Percentiles rank a stretch among this genome's conserved stretches.
phyloP scores from a whole-genome alignment of 371 early-diverging fungal genomes.

The Basidiobolus meristosporus region DNA sequence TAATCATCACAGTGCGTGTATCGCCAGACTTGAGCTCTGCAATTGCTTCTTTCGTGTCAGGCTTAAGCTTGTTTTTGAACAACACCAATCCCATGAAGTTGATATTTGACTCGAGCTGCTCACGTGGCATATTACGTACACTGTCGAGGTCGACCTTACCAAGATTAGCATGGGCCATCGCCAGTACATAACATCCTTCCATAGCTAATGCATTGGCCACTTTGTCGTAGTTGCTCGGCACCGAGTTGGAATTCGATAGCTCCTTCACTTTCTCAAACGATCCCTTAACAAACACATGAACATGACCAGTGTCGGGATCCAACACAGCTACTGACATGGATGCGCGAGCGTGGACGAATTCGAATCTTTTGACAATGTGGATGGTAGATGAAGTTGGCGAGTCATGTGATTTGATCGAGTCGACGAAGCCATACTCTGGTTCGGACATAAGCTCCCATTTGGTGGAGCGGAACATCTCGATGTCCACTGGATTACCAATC shows the following conservation, averaged over 20 bases:
- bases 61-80: constrained; percentile 78
- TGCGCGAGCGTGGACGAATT: constrained; percentile 69
- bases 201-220: constrained; percentile 30
- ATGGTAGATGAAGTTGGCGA: constrained; percentile 8
- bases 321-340: constrained; percentile 74
- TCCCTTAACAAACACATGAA: constrained; percentile 61
- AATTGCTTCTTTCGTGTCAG: constrained; percentile 52
- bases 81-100: constrained; percentile 55
- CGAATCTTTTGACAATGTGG: constrained; percentile 50
- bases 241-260: constrained; percentile 16
- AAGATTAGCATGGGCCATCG: constrained; percentile 37
- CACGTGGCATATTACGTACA: constrained; percentile 22
- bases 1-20: constrained; percentile 75
- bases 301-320: constrained; percentile 23
- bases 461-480: constrained; percentile 75
- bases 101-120: constrained; percentile 41
- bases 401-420: constrained; percentile 15
- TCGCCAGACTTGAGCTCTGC: constrained; percentile 50
- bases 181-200: constrained; percentile 67
- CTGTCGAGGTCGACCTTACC: constrained; percentile 17
- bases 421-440: constrained; percentile 9
- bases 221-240: constrained; percentile 41
- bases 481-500: constrained; percentile 85
- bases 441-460: constrained; percentile 13
- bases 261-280: constrained; percentile 61